These are phyloP conservation scores for Amniculicola lignicola DNA, from an alignment of 495 filamentous ascomycete genomes.

Conservation along the genomic window DNA sequence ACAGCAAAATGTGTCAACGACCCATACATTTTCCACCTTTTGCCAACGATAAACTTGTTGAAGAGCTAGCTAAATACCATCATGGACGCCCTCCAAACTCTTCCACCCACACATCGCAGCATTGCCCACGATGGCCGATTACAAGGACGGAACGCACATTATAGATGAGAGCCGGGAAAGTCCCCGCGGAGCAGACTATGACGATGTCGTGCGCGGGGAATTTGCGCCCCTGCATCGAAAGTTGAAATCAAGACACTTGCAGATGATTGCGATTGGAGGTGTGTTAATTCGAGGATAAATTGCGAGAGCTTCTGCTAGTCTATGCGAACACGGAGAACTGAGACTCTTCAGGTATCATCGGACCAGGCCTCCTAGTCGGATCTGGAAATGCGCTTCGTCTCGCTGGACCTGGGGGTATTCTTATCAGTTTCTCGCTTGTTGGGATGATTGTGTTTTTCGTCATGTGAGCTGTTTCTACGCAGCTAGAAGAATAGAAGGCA, in stretches of 20 bases:
- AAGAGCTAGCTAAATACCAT: not conserved
- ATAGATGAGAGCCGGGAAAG: not conserved
- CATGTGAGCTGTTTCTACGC: conserved; percentile 35
- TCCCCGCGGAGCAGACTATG: not conserved
- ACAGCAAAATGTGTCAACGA: not conserved
- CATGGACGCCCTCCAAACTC: not conserved
- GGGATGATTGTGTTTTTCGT: conserved; percentile 64
- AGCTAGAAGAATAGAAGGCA: not conserved
- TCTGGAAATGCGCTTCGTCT: conserved; percentile 58
- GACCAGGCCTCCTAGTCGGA: conserved; percentile 44
- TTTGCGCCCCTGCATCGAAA: conserved; percentile 45
- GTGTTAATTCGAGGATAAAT: not conserved
- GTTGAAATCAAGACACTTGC: conserved; percentile 66
- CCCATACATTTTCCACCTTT: not conserved
- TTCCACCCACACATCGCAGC: no score
- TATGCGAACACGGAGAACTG: no score
- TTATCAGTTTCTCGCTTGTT: conserved; percentile 63
- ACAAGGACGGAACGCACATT: conserved; percentile 4
- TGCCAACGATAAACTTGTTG: not conserved
- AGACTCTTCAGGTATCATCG: conserved; percentile 45
- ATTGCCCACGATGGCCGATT: conserved; percentile 1
- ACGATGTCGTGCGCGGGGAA: not conserved
- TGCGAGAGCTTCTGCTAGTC: not conserved
- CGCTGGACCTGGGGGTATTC: conserved; percentile 60
- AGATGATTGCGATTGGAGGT: conserved; percentile 67